These are phyloP conservation scores for Triangularia verruculosa DNA, from an alignment of 2,329 filamentous ascomycete species.

Conservation along the genomic window DNA sequence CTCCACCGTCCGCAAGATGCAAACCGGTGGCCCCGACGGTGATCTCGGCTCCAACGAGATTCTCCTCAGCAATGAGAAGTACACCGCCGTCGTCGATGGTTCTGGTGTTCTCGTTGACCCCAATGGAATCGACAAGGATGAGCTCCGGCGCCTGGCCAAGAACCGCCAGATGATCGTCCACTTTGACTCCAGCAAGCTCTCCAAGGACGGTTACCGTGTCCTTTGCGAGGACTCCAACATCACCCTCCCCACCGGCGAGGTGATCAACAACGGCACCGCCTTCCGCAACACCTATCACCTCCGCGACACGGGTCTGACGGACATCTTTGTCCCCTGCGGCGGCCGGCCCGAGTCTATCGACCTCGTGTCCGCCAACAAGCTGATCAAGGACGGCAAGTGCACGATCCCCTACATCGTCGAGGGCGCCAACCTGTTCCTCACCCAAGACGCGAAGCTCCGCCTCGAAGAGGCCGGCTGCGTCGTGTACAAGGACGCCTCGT, in stretches of 20 bases:
- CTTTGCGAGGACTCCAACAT: slow-evolving; percentile 88
- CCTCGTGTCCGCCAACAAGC: slow-evolving; percentile 76
- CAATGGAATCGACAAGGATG: slow-evolving; percentile 78
- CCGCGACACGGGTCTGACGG: slow-evolving; percentile 71
- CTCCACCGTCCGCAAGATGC: slow-evolving; percentile 82
- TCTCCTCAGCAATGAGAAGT: slow-evolving; percentile 90
- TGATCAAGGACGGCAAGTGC: slow-evolving; percentile 87
- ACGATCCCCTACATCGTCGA: slow-evolving; percentile 94
- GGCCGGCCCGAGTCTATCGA: slow-evolving; percentile 96
- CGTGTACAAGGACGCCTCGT: slow-evolving; percentile 95
- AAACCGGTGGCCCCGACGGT: slow-evolving; percentile 95
- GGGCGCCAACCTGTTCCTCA: slow-evolving; percentile 97
- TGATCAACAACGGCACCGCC: slow-evolving; percentile 83
- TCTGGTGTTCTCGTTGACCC: slow-evolving; percentile 93
- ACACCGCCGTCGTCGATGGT: slow-evolving; percentile 92
- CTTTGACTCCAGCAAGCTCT: slow-evolving; percentile 83
- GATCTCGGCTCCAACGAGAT: slow-evolving; percentile 98
- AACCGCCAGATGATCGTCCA: slow-evolving; percentile 84
- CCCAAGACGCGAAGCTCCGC: slow-evolving; percentile 93
- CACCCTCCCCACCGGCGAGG: slow-evolving; percentile 81
- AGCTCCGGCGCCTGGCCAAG: slow-evolving; percentile 81
- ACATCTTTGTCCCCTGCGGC: slow-evolving; percentile 93
- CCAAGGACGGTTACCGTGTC: slow-evolving; percentile 82
- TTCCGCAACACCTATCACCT: slow-evolving; percentile 99
- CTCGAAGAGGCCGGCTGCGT: slow-evolving; percentile 94